phyloP scores from a whole-genome alignment of 140 eudicot species.

The Senecio squalidus region DNA sequence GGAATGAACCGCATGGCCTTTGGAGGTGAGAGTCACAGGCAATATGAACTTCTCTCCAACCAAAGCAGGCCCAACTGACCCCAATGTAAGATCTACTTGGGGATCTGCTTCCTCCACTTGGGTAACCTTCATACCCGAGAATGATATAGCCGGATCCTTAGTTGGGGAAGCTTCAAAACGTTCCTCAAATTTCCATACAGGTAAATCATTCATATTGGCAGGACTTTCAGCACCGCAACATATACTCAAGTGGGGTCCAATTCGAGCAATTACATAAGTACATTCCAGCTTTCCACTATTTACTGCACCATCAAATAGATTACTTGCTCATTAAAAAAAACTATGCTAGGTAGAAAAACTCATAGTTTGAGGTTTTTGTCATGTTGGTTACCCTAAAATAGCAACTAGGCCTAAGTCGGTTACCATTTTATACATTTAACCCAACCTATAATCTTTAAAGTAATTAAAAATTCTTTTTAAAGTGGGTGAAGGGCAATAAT shows the following conservation, averaged over 20 bases:
- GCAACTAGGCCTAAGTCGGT: no score
- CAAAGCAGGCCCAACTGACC: constrained; percentile 78
- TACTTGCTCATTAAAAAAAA: no score
- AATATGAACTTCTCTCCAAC: constrained; percentile 83
- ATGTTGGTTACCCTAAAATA: no score
- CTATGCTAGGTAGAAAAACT: not conserved
- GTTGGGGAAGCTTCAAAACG: constrained; percentile 75
- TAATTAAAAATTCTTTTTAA: not conserved
- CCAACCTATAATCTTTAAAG: not conserved
- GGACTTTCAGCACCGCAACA: constrained; percentile 98
- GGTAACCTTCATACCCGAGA: constrained; percentile 86
- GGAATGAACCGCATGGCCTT: constrained; percentile 70
- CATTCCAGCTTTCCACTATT: constrained; percentile 98
- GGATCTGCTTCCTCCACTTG: constrained; percentile 98
- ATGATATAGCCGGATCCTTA: constrained; percentile 83
- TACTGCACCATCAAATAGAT: constrained; percentile 56
- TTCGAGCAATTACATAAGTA: constrained; percentile 76
- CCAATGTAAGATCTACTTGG: constrained; percentile 68
- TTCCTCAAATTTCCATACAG: constrained; percentile 95
- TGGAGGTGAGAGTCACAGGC: constrained; percentile 76
- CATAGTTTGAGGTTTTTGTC: no score
- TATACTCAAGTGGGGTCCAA: constrained; percentile 79
- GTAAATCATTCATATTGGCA: constrained; percentile 87
- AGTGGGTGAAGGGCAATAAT: not conserved
- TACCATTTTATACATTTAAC: not conserved